A percentile compares a stretch with the other conserved stretches of the same genome.
These are phyloP conservation scores for Austroboletus eburneus DNA, from an alignment of 768 basidiomycete genomes.

Conservation along the genomic window DNA sequence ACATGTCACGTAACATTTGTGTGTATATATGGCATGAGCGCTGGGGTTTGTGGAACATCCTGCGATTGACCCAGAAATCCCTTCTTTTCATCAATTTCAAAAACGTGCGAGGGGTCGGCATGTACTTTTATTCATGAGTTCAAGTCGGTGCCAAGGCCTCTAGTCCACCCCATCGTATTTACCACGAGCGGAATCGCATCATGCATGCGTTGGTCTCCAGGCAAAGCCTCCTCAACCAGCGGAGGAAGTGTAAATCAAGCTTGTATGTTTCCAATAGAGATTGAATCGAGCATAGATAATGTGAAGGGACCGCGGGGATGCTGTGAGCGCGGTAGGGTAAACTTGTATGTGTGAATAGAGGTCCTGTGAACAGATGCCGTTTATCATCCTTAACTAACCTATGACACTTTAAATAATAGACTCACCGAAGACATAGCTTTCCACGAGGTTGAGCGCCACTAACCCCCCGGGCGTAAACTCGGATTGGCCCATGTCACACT, in stretches of 20 bases:
- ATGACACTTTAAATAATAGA: background rate
- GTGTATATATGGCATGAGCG: background rate
- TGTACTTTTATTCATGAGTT: slow-evolving; percentile 64
- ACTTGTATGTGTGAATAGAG: slow-evolving; percentile 81
- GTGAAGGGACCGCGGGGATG: slow-evolving; percentile 75
- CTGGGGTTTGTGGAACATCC: slow-evolving; percentile 3
- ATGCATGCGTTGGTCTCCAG: slow-evolving; percentile 37
- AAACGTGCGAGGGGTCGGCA: slow-evolving; percentile 44
- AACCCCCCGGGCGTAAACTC: slow-evolving; percentile 89
- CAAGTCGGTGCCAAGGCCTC: slow-evolving; percentile 86
- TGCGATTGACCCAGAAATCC: slow-evolving; percentile 1
- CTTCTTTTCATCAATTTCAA: slow-evolving; percentile 24
- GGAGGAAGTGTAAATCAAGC: slow-evolving; percentile 59
- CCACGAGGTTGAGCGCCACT: slow-evolving; percentile 73
- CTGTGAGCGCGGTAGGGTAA: slow-evolving; percentile 67
- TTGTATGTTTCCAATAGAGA: slow-evolving; percentile 64
- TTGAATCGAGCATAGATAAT: slow-evolving; percentile 68
- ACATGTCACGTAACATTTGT: background rate
- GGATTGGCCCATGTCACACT: slow-evolving; percentile 91
- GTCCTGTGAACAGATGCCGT: slow-evolving; percentile 46
- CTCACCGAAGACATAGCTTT: slow-evolving; percentile 66
- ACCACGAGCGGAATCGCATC: slow-evolving; percentile 79
- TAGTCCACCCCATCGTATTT: slow-evolving; percentile 97
- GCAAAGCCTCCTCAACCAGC: slow-evolving; percentile 25
- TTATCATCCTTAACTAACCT: background rate